Conservation (phyloP, 1,139 yeast species). For the Yamadazyma taylorii region DNA sequence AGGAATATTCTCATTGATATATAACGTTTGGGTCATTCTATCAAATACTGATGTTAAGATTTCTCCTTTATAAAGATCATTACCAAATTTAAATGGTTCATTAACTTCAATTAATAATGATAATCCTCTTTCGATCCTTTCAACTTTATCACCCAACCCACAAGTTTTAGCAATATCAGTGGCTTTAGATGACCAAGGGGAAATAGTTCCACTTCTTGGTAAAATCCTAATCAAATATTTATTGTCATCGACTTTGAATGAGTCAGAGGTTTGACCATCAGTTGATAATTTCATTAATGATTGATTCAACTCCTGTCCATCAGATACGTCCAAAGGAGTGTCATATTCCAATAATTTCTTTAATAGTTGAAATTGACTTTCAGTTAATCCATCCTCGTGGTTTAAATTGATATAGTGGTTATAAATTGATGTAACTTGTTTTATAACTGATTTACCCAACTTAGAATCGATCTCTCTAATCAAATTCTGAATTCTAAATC, state of each 20-base stretch:
- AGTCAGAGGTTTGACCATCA: conserved; percentile 11
- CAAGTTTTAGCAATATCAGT: conserved; percentile 90
- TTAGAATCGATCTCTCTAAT: conserved; percentile 70
- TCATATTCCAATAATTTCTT: conserved; percentile 75
- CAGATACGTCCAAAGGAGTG: conserved; percentile 56
- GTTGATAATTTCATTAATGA: conserved; percentile 1
- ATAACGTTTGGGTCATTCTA: conserved; percentile 88
- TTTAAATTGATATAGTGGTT: conserved; percentile 79
- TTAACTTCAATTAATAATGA: conserved; percentile 70
- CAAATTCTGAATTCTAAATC: conserved; percentile 76
- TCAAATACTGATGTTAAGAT: conserved; percentile 78
- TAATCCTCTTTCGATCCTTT: conserved; percentile 88
- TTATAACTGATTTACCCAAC: conserved; percentile 59
- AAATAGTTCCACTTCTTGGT: conserved; percentile 94
- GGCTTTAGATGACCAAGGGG: conserved; percentile 99
- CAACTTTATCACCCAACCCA: conserved; percentile 69
- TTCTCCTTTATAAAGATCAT: conserved; percentile 21
- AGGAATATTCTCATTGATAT: conserved; percentile 54
- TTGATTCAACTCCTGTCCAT: conserved; percentile 40
- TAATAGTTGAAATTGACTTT: conserved; percentile 49
- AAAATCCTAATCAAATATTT: conserved; percentile 69
- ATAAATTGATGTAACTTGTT: conserved; percentile 69
- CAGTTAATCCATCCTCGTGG: conserved; percentile 32
- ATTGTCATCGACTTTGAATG: conserved; percentile 42
- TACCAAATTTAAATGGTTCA: conserved; percentile 59